Base-by-base conservation (phyloP, 164 flowering plant genomes). In the Houttuynia cordata region DNA sequence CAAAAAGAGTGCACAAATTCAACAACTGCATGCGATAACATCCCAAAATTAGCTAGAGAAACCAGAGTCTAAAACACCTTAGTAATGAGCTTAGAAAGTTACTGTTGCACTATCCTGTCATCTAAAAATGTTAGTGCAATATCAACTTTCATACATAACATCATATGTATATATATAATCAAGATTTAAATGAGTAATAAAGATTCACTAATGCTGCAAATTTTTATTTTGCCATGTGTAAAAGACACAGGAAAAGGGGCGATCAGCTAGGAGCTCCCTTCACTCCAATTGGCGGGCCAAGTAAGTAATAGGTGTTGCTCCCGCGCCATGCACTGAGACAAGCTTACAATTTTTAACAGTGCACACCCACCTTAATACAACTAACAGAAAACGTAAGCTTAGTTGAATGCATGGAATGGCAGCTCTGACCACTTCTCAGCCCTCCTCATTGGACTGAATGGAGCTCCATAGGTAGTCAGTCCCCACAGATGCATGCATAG, bases 271-370 rank as follows among this genome's bases (percentile, higher is more conserved):
- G 87, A 82, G 84, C 84, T 80, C 87, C 84, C 87, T 82, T 82
- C 87, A 78, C 77, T 82, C 87, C 84, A 80, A 82, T 74, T 67
- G 71, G 80, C 37, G 80, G 71, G 72, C 77, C 47, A 72, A 76
- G 73, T 17, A 61, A 1, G 76, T 64, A 76, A 77, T 52, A 77
- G 72, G 80, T 75, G 82, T 78, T 74, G 84, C 84, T 82, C 82
- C 81, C 87, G 74, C 76, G 40, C 58, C 82, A 80, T 80, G 81
- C 82, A 78, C 7, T 59, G 61, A 77, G 76, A 58, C 60, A 76
- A 61, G 53, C 80, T 74, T 58, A 73, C 53, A 62, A 51, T 51
- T 63, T 61, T 18, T 1, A 20, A 30, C 41, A 53, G 14, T 42
- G 10, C 9, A n/a, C n/a, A 22, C 37, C 37, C 37, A 30, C 37